Evolutionary conservation across 352 stramenopile genomes (phyloP), one percentile per base, ranked within the genome.

Genomic region (Pythium biforme): DNA sequence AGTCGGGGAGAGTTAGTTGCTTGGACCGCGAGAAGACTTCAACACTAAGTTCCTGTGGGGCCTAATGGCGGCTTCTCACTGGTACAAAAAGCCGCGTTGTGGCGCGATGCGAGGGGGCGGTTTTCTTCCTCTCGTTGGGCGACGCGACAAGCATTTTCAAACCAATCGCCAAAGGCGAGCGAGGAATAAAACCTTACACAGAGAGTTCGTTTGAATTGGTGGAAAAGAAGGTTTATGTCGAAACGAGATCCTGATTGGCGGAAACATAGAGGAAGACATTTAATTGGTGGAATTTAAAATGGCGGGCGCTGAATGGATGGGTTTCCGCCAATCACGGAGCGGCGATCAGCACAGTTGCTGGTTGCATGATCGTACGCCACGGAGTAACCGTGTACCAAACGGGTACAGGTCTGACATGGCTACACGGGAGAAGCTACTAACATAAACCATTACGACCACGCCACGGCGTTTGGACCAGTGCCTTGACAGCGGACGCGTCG

Each of bases 91-190:
- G 27, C 34, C 55, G 64, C 48, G 52, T 29, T 60, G 59, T 43
- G 37, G 37, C 31, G 37, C 37, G 34, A 25, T 37, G 19, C 15
- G 23, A 46, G 46, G 61, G 56, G 67, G 60, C 65, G 68, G 67
- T 77, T 88, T 88, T 88, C 76, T 79, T 83, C 79, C 79, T 88
- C 59, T 88, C 76, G 76, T 81, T 72, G 73, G 31, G 57, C 74
- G 62, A 66, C 65, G 62, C 73, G 43, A 55, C 52, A 60, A 57
- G 17, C 5, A 81, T 81, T 88, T 77, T 83, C 74, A 86, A 84
- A 83, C 60, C 60, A 67, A 67, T 67, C 29, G 60, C 31, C 17
- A 37, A 9, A 33, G 29, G 29, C 29, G 4, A 33, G 9, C 29
- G 14, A 11, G 31, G 31, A 2, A 11, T 5, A 15, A 50, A 54